Base-by-base conservation (phyloP, 2,329 filamentous ascomycete genomes). In the Emergomyces africanus region DNA sequence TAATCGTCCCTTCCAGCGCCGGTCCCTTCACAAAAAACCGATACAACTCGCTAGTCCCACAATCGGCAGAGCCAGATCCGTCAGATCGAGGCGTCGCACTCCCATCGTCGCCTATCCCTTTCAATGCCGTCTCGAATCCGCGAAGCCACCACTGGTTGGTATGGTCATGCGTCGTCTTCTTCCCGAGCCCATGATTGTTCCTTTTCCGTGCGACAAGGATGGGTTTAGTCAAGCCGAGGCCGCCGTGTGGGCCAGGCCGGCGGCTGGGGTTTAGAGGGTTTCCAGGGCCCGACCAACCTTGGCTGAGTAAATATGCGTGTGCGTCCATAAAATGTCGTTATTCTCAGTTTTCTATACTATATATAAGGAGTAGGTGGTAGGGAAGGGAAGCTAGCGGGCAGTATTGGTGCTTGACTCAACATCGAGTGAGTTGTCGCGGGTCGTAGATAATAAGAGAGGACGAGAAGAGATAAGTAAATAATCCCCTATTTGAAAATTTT, bases 141-240 rank as follows among this genome's bases (percentile, higher is more conserved):
- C 89, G 87, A 74, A 96, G 80, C 94, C 94, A 99, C 94, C 94
- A 99, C 71, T 96, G 90, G 70, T 96, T 92, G 60, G 81, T 79
- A 37, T 82, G 78, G 33, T 78, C 78, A 59, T 77, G 73, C 59
- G 81, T 81, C 64, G 83, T 83, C 71, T 89, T 90, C 70, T 88
- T 85, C 58, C 92, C 92, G 5, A 97, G 78, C 28, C 92, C 92
- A 57, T 88, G 79, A 82, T 87, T 76, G 72, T 95, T 88, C 66
- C 86, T 81, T 74, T 95, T 95, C 66, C 88, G 86, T 61, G 87
- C 85, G 59, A 96, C 81, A 42, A 95, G 83, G 33, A 97, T 81
- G 5, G 92, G 92, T 66, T 88, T 88, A 30, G 85, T 84, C 58
- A 97, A 85, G 49, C 92, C 92, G 62, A 86, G 86, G 57, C 80